These are phyloP conservation scores for Oryza glaberrima DNA, from an alignment of 176 grass and related monocot genomes.

Conservation along the genomic window DNA sequence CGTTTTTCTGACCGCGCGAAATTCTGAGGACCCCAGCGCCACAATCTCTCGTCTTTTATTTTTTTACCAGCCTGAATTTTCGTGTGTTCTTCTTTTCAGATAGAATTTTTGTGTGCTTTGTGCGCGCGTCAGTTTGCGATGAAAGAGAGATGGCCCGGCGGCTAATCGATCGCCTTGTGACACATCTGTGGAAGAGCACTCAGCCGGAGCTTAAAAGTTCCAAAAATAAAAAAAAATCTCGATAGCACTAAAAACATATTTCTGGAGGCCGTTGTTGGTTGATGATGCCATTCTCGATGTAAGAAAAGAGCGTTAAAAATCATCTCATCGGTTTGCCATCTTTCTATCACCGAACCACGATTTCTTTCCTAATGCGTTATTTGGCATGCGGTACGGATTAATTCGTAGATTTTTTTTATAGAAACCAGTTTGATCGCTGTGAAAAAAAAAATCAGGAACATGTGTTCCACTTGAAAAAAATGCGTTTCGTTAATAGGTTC, in stretches of 20 bases:
- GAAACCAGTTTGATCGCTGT: not conserved
- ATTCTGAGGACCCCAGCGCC: not conserved
- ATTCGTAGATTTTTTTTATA: not conserved
- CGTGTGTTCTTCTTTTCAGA: too few species aligned
- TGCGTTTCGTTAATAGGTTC: not conserved
- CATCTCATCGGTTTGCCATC: too few species aligned
- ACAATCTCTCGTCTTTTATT: not conserved
- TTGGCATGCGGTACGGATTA: not conserved
- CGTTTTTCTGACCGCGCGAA: constrained; percentile 34
- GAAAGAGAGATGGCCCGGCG: not conserved
- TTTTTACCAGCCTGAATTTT: constrained; percentile 9
- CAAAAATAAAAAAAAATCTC: too few species aligned
- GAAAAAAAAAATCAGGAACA: not conserved
- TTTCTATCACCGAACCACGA: not conserved
- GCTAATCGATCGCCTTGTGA: not conserved
- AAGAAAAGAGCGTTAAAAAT: too few species aligned
- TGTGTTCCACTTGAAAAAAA: too few species aligned
- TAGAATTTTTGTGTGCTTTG: not conserved
- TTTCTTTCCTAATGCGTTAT: not conserved
- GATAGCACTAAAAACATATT: not conserved
- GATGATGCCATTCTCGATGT: too few species aligned
- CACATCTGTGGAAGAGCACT: not conserved
- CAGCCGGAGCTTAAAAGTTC: too few species aligned
- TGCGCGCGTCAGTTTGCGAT: not conserved
- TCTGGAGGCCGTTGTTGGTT: not conserved